phyloP scores from a whole-genome alignment of 805 yeast genomes.

The Danielia reshetovae region DNA sequence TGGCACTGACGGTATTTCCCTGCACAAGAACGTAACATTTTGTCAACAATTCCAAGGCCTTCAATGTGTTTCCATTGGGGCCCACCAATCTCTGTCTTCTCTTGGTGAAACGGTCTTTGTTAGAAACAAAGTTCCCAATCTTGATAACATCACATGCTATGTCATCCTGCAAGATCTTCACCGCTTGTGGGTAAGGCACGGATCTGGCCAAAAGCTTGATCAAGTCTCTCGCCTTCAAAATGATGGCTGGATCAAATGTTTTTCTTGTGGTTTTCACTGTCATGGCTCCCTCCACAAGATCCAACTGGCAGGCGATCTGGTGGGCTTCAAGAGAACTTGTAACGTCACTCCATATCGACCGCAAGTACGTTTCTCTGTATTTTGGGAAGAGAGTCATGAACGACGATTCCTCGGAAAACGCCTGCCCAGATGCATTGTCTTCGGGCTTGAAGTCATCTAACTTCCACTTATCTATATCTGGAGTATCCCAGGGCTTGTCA shows the following conservation, averaged over 20 bases:
- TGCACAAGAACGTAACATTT: slow-evolving; percentile 94
- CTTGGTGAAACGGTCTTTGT: slow-evolving; percentile 90
- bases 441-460: slow-evolving; percentile 85
- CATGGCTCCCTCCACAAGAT: slow-evolving; percentile 96
- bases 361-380: slow-evolving; percentile 86
- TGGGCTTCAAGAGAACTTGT: slow-evolving; percentile 71
- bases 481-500: slow-evolving; percentile 98
- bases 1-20: slow-evolving; percentile 93
- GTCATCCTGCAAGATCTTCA: slow-evolving; percentile 86
- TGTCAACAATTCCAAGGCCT: slow-evolving; percentile 92
- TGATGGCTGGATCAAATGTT: slow-evolving; percentile 91
- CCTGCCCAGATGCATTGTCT: slow-evolving; percentile 79
- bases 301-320: slow-evolving; percentile 77
- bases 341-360: slow-evolving; percentile 91
- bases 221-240: slow-evolving; percentile 90
- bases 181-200: slow-evolving; percentile 95
- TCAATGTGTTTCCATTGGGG: slow-evolving; percentile 93
- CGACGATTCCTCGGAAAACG: slow-evolving; percentile 93
- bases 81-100: slow-evolving; percentile 96
- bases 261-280: slow-evolving; percentile 93
- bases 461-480: slow-evolving; percentile 90
- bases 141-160: slow-evolving; percentile 94
- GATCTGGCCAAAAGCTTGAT: slow-evolving; percentile 92
- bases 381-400: slow-evolving; percentile 95
- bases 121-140: slow-evolving; percentile 83